Conservation (phyloP, 495 filamentous ascomycete species). For the Parachaetomium inaequale region DNA sequence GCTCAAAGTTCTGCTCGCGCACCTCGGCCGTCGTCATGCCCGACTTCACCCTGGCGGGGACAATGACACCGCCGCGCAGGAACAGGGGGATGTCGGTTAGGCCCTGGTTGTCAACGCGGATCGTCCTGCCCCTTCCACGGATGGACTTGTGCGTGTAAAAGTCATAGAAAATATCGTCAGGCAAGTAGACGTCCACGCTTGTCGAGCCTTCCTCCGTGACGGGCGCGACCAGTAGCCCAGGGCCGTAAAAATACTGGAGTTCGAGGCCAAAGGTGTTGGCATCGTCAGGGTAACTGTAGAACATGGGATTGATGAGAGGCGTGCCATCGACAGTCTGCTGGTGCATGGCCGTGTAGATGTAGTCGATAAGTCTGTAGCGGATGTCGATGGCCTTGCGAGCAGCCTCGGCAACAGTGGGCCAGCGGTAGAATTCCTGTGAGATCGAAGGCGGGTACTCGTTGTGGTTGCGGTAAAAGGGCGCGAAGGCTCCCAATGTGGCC, state of each 20-base stretch:
- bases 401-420: constrained; percentile 59
- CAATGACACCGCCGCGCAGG: constrained; percentile 65
- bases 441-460: constrained; percentile 46
- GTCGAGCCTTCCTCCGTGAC: constrained; percentile 63
- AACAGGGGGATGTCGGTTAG: constrained; percentile 70
- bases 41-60: constrained; percentile 59
- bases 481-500: constrained; percentile 77
- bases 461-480: constrained; percentile 83
- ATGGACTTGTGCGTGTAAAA: constrained; percentile 61
- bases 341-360: constrained; percentile 75
- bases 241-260: constrained; percentile 53
- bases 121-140: constrained; percentile 50
- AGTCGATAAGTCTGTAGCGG: constrained; percentile 73
- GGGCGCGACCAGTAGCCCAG: constrained; percentile 66
- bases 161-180: constrained; percentile 74
- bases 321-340: constrained; percentile 62
- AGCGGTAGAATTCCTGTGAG: constrained; percentile 78
- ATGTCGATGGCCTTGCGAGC: constrained; percentile 70
- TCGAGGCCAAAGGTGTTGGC: constrained; percentile 46
- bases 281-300: constrained; percentile 69
- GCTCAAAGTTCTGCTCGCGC: constrained; percentile 62
- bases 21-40: constrained; percentile 69
- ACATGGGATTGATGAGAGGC: constrained; percentile 66
- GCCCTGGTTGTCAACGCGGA: constrained; percentile 52
- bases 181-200: constrained; percentile 67